Percentiles rank a stretch among this genome's conserved stretches.
Evolutionary conservation across 1,284 basidiomycete genomes (phyloP).

Genomic region (Malassezia psittaci): DNA sequence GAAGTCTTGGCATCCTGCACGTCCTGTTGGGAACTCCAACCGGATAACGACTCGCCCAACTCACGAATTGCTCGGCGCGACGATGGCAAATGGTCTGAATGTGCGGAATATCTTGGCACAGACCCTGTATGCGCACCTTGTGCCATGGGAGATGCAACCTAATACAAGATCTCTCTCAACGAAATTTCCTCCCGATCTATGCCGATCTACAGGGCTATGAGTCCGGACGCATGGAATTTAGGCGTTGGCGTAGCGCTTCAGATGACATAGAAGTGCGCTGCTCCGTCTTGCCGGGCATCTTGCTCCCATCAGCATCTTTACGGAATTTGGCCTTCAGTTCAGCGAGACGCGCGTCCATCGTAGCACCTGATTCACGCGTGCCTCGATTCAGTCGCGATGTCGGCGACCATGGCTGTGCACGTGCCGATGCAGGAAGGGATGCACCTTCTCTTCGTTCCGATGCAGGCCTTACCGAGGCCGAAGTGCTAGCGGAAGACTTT

Average conservation of each 20-base stretch:
- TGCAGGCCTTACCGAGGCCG: conserved; percentile 41
- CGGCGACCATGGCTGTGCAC: background rate
- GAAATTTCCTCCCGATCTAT: background rate
- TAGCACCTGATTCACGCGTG: background rate
- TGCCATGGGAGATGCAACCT: no score
- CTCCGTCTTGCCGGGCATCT: background rate
- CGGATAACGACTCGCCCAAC: no score
- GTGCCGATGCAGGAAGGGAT: background rate
- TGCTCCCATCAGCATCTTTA: conserved; percentile 1
- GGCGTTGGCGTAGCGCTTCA: conserved; percentile 14
- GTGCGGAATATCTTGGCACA: no score
- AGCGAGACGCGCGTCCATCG: conserved; percentile 31
- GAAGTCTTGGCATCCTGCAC: no score
- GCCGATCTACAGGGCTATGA: background rate
- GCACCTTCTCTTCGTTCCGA: conserved; percentile 40
- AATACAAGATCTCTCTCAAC: no score
- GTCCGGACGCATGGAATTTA: conserved; percentile 13
- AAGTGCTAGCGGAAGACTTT: background rate
- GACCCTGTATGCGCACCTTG: no score
- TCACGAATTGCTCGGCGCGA: no score
- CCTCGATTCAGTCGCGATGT: background rate
- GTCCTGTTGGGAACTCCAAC: no score
- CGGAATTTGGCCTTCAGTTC: conserved; percentile 37
- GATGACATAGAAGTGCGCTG: conserved; percentile 14
- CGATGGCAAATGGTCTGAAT: no score